Conservation (phyloP, 495 filamentous ascomycete species). For the Penicillium soppii region DNA sequence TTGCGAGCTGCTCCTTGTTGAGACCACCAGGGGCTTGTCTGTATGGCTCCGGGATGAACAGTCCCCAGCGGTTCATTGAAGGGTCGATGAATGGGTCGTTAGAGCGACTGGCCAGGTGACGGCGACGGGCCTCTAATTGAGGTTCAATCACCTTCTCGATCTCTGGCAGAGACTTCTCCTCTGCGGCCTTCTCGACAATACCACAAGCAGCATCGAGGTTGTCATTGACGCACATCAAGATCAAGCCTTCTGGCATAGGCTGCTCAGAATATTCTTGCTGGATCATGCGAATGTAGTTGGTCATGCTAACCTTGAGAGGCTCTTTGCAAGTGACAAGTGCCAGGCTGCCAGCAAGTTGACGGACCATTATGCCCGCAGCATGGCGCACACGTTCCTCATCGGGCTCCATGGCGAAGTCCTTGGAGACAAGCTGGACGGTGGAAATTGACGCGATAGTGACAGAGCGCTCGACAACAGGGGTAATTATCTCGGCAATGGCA, state of each 20-base stretch:
- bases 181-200: conserved; percentile 90
- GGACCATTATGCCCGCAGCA: conserved; percentile 86
- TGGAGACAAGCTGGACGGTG: conserved; percentile 86
- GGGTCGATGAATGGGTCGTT: conserved; percentile 82
- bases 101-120: conserved; percentile 66
- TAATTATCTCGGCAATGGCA: conserved; percentile 91
- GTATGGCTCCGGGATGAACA: conserved; percentile 87
- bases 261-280: conserved; percentile 65
- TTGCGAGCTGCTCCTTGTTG: conserved; percentile 87
- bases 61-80: conserved; percentile 77
- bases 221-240: conserved; percentile 97
- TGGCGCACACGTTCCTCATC: conserved; percentile 82
- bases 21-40: conserved; percentile 77
- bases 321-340: conserved; percentile 98
- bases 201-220: conserved; percentile 91
- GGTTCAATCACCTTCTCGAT: conserved; percentile 87
- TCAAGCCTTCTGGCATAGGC: conserved; percentile 79
- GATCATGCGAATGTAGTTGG: conserved; percentile 89
- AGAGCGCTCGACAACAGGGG: conserved; percentile 93
- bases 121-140: conserved; percentile 70
- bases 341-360: conserved; percentile 86
- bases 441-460: conserved; percentile 97
- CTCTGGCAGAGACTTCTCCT: conserved; percentile 86
- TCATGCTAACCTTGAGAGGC: conserved; percentile 91
- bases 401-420: conserved; percentile 91